phyloP scores from a whole-genome alignment of 331 rosid genomes.

The Pyrus hybrid region DNA sequence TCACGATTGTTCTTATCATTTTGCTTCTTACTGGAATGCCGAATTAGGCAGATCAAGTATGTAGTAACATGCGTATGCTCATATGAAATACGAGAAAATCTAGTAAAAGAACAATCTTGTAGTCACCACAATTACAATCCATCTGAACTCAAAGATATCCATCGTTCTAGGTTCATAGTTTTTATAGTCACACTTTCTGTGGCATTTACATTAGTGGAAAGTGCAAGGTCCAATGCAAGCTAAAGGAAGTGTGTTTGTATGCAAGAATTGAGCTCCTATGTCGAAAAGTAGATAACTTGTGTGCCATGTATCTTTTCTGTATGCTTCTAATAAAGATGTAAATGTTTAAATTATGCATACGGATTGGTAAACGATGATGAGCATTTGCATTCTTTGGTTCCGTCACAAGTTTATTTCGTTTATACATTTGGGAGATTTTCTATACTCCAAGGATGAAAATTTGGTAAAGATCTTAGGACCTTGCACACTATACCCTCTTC shows the following conservation, averaged over 20 bases:
- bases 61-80: no score
- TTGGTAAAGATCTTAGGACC: no score
- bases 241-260: neutral
- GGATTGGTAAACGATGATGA: no score
- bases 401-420: no score
- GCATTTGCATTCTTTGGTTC: no score
- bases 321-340: neutral
- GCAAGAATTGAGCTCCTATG: neutral
- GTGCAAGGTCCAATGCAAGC: neutral
- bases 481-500: no score
- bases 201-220: neutral
- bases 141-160: neutral
- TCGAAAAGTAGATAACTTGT: neutral
- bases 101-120: neutral
- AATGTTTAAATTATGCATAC: neutral
- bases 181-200: neutral
- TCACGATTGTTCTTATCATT: neutral
- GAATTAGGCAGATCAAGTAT: neutral
- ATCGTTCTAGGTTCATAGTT: neutral
- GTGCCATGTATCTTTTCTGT: neutral
- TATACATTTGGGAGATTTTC: no score
- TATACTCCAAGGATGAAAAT: no score
- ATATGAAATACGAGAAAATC: no score
- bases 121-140: neutral
- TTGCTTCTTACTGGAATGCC: neutral